These are phyloP conservation scores for Phycomyces blakesleeanus DNA, from an alignment of 192 early-diverging fungal genomes.

Conservation along the genomic window DNA sequence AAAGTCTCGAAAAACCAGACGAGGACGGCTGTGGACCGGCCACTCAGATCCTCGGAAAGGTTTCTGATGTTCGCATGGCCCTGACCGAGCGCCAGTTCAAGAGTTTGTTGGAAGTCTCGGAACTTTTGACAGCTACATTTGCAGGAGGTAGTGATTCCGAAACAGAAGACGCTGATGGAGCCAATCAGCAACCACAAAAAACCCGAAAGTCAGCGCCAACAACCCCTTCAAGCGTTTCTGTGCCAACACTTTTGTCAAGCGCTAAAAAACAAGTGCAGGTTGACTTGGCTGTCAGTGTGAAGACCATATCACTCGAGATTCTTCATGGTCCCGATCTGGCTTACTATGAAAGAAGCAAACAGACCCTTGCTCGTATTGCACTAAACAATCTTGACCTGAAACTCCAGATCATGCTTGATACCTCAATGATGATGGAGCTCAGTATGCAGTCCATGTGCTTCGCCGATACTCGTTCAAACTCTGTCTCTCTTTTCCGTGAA, in stretches of 20 bases:
- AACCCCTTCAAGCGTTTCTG: not conserved
- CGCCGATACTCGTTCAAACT: conserved; percentile 60
- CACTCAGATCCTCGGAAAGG: conserved; percentile 15
- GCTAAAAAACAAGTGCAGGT: not conserved
- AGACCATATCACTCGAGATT: conserved; percentile 65
- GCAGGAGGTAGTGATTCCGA: not conserved
- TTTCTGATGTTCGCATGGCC: conserved; percentile 21
- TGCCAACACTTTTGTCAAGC: not conserved
- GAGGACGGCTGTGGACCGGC: conserved; percentile 14
- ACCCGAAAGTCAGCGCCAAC: not conserved
- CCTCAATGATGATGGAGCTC: conserved; percentile 56
- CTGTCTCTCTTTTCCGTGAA: conserved; percentile 63
- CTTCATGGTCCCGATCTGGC: conserved; percentile 42
- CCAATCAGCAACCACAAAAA: no score
- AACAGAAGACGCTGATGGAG: not conserved
- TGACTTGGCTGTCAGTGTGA: conserved; percentile 54
- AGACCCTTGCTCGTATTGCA: conserved; percentile 18
- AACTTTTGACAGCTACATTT: conserved; percentile 13
- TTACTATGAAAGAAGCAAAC: not conserved
- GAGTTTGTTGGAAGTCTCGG: conserved; percentile 9
- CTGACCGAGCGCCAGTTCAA: conserved; percentile 19
- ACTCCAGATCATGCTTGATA: conserved; percentile 43
- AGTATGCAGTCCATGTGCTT: conserved; percentile 57
- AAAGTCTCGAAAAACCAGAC: conserved; percentile 36
- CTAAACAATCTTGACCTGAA: conserved; percentile 38